Conservation (phyloP, 2,329 filamentous ascomycete species). For the Ophiostoma montium region DNA sequence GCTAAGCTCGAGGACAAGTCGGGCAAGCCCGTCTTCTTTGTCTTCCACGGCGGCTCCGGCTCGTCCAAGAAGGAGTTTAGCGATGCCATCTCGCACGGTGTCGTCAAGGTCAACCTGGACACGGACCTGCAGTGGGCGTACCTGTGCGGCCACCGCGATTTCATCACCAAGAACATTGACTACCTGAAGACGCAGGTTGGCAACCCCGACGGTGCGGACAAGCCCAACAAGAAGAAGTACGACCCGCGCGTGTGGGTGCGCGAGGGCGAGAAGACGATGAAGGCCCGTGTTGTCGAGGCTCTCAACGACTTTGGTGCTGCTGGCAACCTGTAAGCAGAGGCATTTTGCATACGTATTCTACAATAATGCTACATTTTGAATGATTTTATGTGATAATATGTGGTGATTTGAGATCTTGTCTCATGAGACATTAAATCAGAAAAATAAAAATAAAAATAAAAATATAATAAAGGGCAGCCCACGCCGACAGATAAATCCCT, state of each 20-base stretch:
- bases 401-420: no score
- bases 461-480: no score
- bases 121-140: constrained; percentile 97
- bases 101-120: constrained; percentile 99
- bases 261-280: constrained; percentile 96
- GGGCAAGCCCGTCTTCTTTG: constrained; percentile 93
- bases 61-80: constrained; percentile 82
- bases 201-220: constrained; percentile 83
- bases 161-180: constrained; percentile 86
- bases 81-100: constrained; percentile 80
- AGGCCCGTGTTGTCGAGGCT: constrained; percentile 60
- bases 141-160: constrained; percentile 84
- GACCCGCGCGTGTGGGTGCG: constrained; percentile 66
- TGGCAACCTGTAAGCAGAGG: constrained; percentile 48
- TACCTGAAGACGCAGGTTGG: constrained; percentile 79
- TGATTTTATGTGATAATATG: background rate
- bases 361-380: background rate
- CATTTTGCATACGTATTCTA: background rate
- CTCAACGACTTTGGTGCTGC: constrained; percentile 87
- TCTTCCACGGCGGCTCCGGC: constrained; percentile 97
- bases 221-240: constrained; percentile 98
- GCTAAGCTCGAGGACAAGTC: constrained; percentile 58
- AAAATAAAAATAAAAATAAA: no score
- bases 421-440: no score
- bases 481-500: no score